phyloP scores from a whole-genome alignment of 163 green algal species.

The Scenedesmus sp. region DNA sequence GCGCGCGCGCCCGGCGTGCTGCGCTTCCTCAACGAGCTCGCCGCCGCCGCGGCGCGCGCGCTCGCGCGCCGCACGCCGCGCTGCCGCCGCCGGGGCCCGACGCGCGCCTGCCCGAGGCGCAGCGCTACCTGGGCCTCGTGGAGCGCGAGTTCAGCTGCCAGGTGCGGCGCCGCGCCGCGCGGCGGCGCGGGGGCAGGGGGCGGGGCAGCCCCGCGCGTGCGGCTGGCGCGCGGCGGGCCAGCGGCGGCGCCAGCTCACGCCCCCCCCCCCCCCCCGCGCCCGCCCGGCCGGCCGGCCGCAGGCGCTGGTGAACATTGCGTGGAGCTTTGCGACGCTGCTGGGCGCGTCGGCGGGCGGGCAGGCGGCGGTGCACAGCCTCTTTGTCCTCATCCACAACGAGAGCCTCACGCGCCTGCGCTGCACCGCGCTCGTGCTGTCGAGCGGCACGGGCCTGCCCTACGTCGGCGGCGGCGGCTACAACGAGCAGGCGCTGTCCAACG shows the following conservation, averaged over 20 bases:
- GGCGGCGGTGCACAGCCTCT: conserved; percentile 51
- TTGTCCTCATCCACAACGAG: conserved; percentile 54
- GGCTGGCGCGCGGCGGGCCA: no score
- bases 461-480: conserved; percentile 59
- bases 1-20: conserved; percentile 36
- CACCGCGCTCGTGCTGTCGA: conserved; percentile 48
- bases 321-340: conserved; percentile 62
- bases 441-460: conserved; percentile 34
- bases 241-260: no score
- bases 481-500: conserved; percentile 68
- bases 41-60: conserved; percentile 15
- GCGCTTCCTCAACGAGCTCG: conserved; percentile 51
- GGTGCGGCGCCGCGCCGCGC: conserved; percentile 15
- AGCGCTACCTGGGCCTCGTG: conserved; percentile 22
- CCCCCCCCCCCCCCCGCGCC: no score
- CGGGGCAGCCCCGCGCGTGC: no score
- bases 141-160: conserved; percentile 48
- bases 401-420: conserved; percentile 52
- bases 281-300: no score
- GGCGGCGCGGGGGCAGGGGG: no score
- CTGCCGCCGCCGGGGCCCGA: conserved; percentile 10
- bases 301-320: conserved; percentile 71
- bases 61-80: conserved; percentile 23
- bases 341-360: conserved; percentile 53
- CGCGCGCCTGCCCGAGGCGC: not conserved